A percentile compares a stretch with the other conserved stretches of the same genome.
Conservation (phyloP, 257 asterid species). For the Jaltomata sinuosa region DNA sequence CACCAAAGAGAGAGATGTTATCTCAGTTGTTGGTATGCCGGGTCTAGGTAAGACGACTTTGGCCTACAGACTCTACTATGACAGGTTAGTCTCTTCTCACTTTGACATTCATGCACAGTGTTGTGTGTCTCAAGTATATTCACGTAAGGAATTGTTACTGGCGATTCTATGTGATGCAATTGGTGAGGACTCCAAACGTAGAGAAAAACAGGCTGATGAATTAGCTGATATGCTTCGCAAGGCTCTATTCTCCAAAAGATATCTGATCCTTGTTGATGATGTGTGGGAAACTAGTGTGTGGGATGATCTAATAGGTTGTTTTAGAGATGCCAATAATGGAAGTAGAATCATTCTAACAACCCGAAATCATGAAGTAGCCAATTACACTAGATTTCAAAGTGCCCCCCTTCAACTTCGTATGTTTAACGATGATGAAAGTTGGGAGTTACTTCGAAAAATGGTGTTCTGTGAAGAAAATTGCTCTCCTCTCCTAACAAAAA, state of each 20-base stretch:
- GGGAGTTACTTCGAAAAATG: not conserved
- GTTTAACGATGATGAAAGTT: not conserved
- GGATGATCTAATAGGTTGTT: not conserved
- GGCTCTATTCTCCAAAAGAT: not conserved
- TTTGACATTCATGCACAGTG: not conserved
- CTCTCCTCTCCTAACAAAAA: not conserved
- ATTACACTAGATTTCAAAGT: not conserved
- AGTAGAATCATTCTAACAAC: constrained; percentile 8
- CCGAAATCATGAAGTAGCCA: not conserved
- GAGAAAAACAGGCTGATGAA: not conserved
- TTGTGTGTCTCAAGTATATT: constrained; percentile 1
- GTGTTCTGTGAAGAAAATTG: not conserved
- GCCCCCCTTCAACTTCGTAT: not conserved
- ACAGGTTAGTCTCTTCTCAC: not conserved
- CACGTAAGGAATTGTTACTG: not conserved
- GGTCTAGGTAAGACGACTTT: constrained; percentile 6
- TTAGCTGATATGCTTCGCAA: not conserved
- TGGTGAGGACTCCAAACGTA: not conserved
- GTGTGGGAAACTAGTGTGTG: not conserved
- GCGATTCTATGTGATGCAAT: not conserved
- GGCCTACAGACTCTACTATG: not conserved
- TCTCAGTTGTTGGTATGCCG: not conserved
- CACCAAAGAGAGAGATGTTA: not conserved
- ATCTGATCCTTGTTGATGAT: constrained; percentile 4
- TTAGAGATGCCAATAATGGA: not conserved